These are phyloP conservation scores for Aureobasidium sp. DNA, from an alignment of 2,329 filamentous ascomycete species.

Conservation along the genomic window DNA sequence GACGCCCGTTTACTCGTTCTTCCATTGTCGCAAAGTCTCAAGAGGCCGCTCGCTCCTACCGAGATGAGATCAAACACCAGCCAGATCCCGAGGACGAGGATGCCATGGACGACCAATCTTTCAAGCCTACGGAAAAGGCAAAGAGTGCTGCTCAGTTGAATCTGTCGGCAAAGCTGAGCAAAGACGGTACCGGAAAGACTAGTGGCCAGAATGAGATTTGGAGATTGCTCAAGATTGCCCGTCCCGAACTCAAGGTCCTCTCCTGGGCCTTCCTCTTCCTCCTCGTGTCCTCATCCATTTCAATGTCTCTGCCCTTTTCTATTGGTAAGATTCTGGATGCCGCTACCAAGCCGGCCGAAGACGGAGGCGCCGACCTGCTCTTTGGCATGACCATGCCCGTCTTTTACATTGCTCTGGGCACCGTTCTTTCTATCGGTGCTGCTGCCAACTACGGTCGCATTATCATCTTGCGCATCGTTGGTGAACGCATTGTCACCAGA, in stretches of 20 bases:
- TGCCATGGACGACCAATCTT: constrained; percentile 50
- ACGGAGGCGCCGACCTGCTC: constrained; percentile 60
- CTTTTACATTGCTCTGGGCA: constrained; percentile 73
- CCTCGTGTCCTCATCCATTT: constrained; percentile 81
- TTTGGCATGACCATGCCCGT: constrained; percentile 79
- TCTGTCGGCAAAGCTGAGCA: constrained; percentile 75
- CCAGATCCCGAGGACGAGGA: constrained; percentile 30
- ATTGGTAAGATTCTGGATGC: constrained; percentile 93
- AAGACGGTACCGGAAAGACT: constrained; percentile 53
- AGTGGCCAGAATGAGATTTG: constrained; percentile 69
- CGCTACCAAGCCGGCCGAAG: constrained; percentile 60
- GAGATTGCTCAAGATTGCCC: constrained; percentile 81
- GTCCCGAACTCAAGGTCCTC: constrained; percentile 72
- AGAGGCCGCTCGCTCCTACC: constrained; percentile 15
- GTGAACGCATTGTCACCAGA: constrained; percentile 85
- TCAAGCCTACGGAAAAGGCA: constrained; percentile 72
- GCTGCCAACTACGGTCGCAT: constrained; percentile 90
- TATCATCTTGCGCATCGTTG: constrained; percentile 84
- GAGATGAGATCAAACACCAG: constrained; percentile 15
- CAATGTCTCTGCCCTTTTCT: constrained; percentile 93
- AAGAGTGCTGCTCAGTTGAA: constrained; percentile 82
- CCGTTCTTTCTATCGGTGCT: constrained; percentile 71
- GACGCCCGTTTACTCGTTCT: constrained; percentile 13
- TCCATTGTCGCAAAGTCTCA: constrained; percentile 13
- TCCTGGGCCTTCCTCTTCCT: constrained; percentile 75